Evolutionary conservation across 164 flowering plant species (phyloP), one percentile per base, ranked within the genome.

Genomic region (Dillenia suffruticosa): DNA sequence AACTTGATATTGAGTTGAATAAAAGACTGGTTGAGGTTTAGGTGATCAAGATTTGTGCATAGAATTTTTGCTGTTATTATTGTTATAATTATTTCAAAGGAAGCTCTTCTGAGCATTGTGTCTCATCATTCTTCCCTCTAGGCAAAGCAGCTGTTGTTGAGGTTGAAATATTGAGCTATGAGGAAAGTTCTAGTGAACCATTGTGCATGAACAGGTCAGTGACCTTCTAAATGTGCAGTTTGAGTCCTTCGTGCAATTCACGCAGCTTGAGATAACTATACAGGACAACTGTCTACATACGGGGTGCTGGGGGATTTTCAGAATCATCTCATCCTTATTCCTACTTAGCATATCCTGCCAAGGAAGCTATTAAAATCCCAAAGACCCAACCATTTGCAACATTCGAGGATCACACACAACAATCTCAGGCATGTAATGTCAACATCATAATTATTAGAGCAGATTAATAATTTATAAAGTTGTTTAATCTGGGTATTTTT

Each of bases 251-350:
- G n/a, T 57, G 11, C 14, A 32, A 19, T 51, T 54, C 12, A 54
- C 12, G 53, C 58, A 56, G 10, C 54, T 57, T 16, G 19, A 51
- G 46, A 24, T 57, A 57, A 16, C 10, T 58, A n/a, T 72, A 66
- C 79, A 93, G 98, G 76, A 19, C 54, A 46, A 78, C 94, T 57
- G 40, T 67, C 47, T 93, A 61, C 73, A 67, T 93, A 57, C 81
- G 95, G 5, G 97, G 98, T 75, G 92, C 95, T 71, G 97, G 98
- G 67, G 96, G 98, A 60, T 93, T 93, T 76, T 90, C 98, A 68
- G 83, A 82, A 53, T 77, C 95, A 54, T 79, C 91, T 66, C 65
- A 73, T 12, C 86, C 86, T 11, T 93, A 67, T 73, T 85, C 97
- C 32, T 89, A 77, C 75, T 67, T 85, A 43, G 89, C 79, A 49